A percentile compares a stretch with the other conserved stretches of the same genome.
Evolutionary conservation across 192 early-diverging fungal genomes (phyloP).

Genomic region (Coemansia javaensis): DNA sequence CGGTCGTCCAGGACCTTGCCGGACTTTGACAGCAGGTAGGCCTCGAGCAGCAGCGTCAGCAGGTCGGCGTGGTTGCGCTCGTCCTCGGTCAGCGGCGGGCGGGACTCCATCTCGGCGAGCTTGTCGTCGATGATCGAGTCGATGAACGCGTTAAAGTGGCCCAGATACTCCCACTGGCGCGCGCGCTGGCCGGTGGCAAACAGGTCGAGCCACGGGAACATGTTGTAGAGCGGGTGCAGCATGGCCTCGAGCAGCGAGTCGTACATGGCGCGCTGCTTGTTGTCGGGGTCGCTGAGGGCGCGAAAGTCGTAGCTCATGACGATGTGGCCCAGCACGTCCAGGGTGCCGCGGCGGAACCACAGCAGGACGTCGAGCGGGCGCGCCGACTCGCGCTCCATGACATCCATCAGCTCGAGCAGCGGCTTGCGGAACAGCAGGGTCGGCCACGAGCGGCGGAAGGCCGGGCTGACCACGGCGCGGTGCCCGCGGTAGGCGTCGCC

Average conservation of each 20-base stretch:
- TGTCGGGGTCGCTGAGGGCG: slow-evolving; percentile 42
- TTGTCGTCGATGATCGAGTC: slow-evolving; percentile 37
- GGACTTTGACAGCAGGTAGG: slow-evolving; percentile 37
- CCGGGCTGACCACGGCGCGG: slow-evolving; percentile 46
- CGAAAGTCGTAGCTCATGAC: slow-evolving; percentile 56
- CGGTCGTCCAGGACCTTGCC: slow-evolving; percentile 45
- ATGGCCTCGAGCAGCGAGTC: slow-evolving; percentile 44
- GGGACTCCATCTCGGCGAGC: slow-evolving; percentile 29
- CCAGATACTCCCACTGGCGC: slow-evolving; percentile 39
- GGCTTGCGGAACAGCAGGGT: slow-evolving; percentile 39
- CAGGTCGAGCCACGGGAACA: slow-evolving; percentile 53
- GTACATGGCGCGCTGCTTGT: slow-evolving; percentile 48
- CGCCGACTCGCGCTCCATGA: slow-evolving; percentile 33
- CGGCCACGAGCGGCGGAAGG: slow-evolving; percentile 49
- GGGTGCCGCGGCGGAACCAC: slow-evolving; percentile 47
- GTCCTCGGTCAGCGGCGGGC: slow-evolving; percentile 31
- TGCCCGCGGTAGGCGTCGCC: slow-evolving; percentile 46
- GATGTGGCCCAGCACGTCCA: slow-evolving; percentile 56
- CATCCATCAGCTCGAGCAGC: slow-evolving; percentile 34
- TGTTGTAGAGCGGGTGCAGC: slow-evolving; percentile 45
- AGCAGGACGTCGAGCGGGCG: slow-evolving; percentile 34
- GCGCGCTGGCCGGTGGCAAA: slow-evolving; percentile 37
- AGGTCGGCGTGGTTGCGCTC: slow-evolving; percentile 52
- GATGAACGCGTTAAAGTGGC: slow-evolving; percentile 43
- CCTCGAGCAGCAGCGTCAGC: slow-evolving; percentile 55